Percentiles rank a stretch among this genome's conserved stretches.
Conservation (phyloP, 371 early-diverging fungal genomes). For the Smittium mucronatum region DNA sequence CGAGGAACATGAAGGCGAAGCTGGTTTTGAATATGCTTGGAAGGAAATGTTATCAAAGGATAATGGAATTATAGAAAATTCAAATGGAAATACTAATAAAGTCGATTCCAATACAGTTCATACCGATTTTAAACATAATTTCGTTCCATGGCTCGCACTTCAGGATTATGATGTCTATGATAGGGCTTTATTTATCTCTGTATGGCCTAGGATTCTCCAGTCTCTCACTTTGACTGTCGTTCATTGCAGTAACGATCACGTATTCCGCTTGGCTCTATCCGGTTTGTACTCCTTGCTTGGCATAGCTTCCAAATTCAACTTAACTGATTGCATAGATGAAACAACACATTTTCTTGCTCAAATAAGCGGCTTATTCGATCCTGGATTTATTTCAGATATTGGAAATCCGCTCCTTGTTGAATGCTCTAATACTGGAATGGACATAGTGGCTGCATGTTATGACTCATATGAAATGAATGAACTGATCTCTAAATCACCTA, state of each 20-base stretch:
- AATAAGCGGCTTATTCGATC: slow-evolving; percentile 18
- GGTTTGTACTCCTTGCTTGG: slow-evolving; percentile 27
- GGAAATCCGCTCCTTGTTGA: slow-evolving; percentile 19
- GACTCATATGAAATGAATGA: neutral
- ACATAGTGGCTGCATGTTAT: neutral
- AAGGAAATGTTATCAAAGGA: slow-evolving; percentile 52
- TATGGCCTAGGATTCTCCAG: slow-evolving; percentile 30
- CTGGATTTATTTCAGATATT: slow-evolving; percentile 17
- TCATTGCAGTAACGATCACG: slow-evolving; percentile 23
- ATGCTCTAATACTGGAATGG: neutral
- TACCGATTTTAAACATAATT: slow-evolving; percentile 41
- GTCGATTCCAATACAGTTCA: slow-evolving; percentile 52
- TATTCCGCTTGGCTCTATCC: slow-evolving; percentile 26
- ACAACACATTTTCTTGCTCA: slow-evolving; percentile 18
- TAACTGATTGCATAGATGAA: slow-evolving; percentile 24
- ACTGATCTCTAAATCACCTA: neutral
- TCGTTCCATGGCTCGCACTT: slow-evolving; percentile 17
- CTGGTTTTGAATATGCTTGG: slow-evolving; percentile 93
- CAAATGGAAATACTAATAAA: slow-evolving; percentile 32
- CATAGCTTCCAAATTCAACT: slow-evolving; percentile 22
- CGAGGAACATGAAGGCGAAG: slow-evolving; percentile 80
- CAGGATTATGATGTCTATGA: slow-evolving; percentile 21
- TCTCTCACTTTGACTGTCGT: slow-evolving; percentile 19
- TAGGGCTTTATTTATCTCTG: slow-evolving; percentile 20
- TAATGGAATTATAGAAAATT: slow-evolving; percentile 19